phyloP scores from a whole-genome alignment of 441 rosid genomes.

The Adansonia grandidieri region DNA sequence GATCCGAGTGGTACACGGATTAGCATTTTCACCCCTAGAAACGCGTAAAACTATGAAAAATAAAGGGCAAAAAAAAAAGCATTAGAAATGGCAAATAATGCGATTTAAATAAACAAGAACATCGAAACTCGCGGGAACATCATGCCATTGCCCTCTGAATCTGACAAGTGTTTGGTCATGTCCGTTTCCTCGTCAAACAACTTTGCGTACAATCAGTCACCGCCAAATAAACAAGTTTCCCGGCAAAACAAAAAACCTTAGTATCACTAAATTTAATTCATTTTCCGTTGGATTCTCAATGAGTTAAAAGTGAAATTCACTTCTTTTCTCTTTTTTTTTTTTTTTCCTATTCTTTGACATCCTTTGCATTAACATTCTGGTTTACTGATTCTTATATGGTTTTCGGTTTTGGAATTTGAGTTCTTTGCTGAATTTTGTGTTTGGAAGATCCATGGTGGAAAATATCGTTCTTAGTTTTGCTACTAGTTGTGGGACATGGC shows the following conservation, averaged over 20 bases:
- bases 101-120: background rate
- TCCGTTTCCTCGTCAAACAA: background rate
- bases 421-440: constrained; percentile 4
- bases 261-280: background rate
- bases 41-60: background rate
- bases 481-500: background rate
- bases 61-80: background rate
- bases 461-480: background rate
- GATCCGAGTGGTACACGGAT: background rate
- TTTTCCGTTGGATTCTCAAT: background rate
- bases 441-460: background rate
- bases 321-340: background rate
- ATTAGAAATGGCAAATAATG: background rate
- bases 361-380: background rate
- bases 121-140: constrained; percentile 20
- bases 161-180: constrained; percentile 24
- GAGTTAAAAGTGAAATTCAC: background rate
- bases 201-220: background rate
- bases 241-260: background rate
- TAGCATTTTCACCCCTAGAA: background rate
- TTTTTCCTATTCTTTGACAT: background rate
- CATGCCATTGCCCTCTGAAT: background rate
- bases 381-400: background rate
- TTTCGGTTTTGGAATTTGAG: background rate
- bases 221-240: background rate